A percentile compares a stretch with the other conserved stretches of the same genome.
Conservation (phyloP, 768 basidiomycete species). For the Mycena alexandri region DNA sequence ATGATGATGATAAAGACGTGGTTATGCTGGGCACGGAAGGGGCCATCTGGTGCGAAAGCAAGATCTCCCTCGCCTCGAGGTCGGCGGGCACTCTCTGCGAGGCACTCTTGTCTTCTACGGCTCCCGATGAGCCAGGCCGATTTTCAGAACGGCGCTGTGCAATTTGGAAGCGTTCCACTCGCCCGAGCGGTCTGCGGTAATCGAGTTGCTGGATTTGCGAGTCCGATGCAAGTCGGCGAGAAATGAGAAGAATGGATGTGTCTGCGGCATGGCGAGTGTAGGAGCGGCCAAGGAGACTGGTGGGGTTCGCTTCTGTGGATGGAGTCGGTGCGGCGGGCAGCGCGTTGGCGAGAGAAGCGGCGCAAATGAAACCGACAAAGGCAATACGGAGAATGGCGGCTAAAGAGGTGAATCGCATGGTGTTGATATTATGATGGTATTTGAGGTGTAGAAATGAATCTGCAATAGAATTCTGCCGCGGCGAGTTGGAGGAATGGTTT, state of each 20-base stretch:
- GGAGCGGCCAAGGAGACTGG: conserved; percentile 41
- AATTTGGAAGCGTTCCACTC: conserved; percentile 25
- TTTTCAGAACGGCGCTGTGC: conserved; percentile 6
- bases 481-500: conserved; percentile 7
- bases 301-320: conserved; percentile 43
- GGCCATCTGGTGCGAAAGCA: conserved; percentile 32
- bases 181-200: conserved; percentile 21
- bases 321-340: conserved; percentile 48
- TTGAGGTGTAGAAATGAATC: conserved; percentile 10
- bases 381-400: conserved; percentile 46
- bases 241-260: neutral
- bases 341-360: conserved; percentile 53
- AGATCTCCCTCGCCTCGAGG: conserved; percentile 17
- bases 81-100: neutral
- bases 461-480: neutral
- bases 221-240: conserved; percentile 7
- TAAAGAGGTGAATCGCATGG: conserved; percentile 41
- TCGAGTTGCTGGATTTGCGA: conserved; percentile 11
- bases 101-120: neutral
- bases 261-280: conserved; percentile 36
- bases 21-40: conserved; percentile 6
- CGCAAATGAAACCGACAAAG: conserved; percentile 50
- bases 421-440: conserved; percentile 53
- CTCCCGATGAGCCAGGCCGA: neutral
- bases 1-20: neutral